Conservation (phyloP, 192 early-diverging fungal species). For the Mortierella alpina region DNA sequence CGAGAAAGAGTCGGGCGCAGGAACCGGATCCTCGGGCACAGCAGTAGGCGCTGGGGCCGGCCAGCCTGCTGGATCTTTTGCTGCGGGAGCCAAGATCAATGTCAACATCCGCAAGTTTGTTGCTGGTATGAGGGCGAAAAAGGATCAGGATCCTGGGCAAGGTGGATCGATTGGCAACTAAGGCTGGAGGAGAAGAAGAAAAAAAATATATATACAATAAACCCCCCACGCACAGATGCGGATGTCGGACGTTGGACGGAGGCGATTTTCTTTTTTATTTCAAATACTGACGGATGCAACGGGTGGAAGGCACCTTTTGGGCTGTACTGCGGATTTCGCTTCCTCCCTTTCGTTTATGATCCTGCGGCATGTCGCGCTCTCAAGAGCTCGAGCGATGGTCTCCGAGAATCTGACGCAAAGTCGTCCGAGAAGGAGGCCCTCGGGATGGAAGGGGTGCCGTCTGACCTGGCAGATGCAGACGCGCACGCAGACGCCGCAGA, state of each 20-base stretch:
- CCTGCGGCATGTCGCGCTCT: too few relatives aligned
- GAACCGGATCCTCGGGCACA: neutral
- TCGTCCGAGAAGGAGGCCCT: constrained; percentile 23
- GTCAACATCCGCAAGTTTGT: constrained; percentile 57
- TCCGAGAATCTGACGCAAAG: neutral
- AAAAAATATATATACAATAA: too few relatives aligned
- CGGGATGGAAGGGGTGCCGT: neutral
- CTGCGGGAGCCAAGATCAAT: constrained; percentile 38
- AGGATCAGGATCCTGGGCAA: constrained; percentile 19
- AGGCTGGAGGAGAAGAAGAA: neutral
- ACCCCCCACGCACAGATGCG: neutral
- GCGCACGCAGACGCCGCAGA: neutral
- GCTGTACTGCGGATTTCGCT: too few relatives aligned
- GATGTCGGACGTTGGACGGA: too few relatives aligned
- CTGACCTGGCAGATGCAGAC: too few relatives aligned
- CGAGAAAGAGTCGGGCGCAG: constrained; percentile 8
- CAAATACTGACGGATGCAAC: too few relatives aligned
- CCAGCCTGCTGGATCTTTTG: constrained; percentile 22
- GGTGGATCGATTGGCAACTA: constrained; percentile 8
- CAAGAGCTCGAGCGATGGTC: too few relatives aligned
- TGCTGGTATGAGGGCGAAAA: constrained; percentile 46
- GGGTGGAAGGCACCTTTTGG: too few relatives aligned
- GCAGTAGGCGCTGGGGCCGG: neutral
- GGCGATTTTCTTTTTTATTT: too few relatives aligned
- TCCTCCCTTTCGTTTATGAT: too few relatives aligned